Conservation (phyloP, 2,329 filamentous ascomycete genomes). For the Nigrograna mackinnonii region DNA sequence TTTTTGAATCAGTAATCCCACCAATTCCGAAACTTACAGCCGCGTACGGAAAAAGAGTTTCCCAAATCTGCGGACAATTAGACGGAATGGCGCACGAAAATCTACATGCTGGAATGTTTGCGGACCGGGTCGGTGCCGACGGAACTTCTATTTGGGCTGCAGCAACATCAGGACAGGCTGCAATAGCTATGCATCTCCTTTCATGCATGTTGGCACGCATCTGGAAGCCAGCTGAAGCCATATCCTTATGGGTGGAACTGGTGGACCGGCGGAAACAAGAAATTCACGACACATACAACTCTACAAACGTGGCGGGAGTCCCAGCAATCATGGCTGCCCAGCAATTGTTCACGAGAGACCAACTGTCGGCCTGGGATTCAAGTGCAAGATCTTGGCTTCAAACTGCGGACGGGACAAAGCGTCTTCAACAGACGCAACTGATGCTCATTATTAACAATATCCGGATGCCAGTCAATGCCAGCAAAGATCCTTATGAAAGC, state of each 20-base stretch:
- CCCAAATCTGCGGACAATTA: conserved; percentile 7
- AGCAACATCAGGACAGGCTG: conserved; percentile 25
- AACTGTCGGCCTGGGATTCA: conserved; percentile 14
- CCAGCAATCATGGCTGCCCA: conserved; percentile 4
- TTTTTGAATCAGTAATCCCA: conserved; percentile 43
- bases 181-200: conserved; percentile 38
- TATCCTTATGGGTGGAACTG: conserved; percentile 40
- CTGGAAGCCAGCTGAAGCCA: conserved; percentile 29
- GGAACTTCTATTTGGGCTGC: conserved; percentile 22
- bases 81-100: not conserved
- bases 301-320: not conserved
- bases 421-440: conserved; percentile 12
- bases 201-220: conserved; percentile 43
- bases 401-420: conserved; percentile 9
- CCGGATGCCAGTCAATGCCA: conserved; percentile 4
- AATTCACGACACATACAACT: not conserved
- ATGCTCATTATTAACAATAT: conserved; percentile 15
- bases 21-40: conserved; percentile 33
- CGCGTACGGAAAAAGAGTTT: conserved; percentile 40
- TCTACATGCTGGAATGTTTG: conserved; percentile 8
- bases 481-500: not conserved
- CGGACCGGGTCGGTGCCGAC: conserved; percentile 12
- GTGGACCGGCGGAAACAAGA: conserved; percentile 18
- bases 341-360: conserved; percentile 1
- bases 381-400: conserved; percentile 17